Conservation (phyloP, 306 rosid species). For the Casuarina equisetifolia region DNA sequence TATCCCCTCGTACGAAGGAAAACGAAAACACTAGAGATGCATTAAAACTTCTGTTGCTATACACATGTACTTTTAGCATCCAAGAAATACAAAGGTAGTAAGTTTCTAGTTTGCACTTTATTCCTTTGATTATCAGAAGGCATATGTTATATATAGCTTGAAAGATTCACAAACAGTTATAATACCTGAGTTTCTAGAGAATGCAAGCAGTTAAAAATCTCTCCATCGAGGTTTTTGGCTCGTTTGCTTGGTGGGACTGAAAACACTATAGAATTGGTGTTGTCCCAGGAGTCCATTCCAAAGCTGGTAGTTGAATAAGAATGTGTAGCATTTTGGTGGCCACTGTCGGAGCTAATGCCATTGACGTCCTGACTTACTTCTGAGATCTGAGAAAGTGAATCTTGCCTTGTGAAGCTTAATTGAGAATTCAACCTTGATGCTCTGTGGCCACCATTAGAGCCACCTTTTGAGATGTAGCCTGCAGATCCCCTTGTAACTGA, state of each 20-base stretch:
- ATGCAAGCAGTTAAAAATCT: constrained; percentile 51
- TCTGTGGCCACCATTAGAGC: constrained; percentile 38
- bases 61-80: neutral
- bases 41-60: too few relatives aligned
- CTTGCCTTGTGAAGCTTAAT: constrained; percentile 82
- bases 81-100: neutral
- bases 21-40: too few relatives aligned
- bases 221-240: constrained; percentile 55
- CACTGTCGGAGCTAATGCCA: constrained; percentile 40
- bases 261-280: constrained; percentile 62
- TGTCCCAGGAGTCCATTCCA: constrained; percentile 67
- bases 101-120: neutral
- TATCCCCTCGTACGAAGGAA: too few relatives aligned
- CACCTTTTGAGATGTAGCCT: constrained; percentile 53
- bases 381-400: constrained; percentile 68
- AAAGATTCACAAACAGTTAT: constrained; percentile 10
- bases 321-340: constrained; percentile 36
- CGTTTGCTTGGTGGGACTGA: constrained; percentile 58
- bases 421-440: constrained; percentile 66
- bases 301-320: constrained; percentile 45
- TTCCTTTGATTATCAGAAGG: constrained; percentile 1
- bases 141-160: neutral
- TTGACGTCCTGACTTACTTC: constrained; percentile 49
- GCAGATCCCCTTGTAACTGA: constrained; percentile 69
- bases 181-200: constrained; percentile 78